Conservation (phyloP, 2,329 filamentous ascomycete genomes). For the Colletotrichum cereale region DNA sequence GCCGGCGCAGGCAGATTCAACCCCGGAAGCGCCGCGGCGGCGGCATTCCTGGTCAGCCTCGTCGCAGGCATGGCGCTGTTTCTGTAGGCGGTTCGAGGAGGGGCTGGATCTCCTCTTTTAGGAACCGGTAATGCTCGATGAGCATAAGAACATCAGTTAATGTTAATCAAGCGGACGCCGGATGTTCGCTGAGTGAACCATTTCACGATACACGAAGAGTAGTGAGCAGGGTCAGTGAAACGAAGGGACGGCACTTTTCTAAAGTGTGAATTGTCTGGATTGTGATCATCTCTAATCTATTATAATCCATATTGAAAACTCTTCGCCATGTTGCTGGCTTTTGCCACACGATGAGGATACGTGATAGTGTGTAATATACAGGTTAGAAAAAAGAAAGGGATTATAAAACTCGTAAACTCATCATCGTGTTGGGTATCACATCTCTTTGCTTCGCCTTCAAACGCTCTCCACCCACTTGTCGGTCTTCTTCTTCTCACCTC, state of each 20-base stretch:
- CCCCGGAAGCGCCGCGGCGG: background rate
- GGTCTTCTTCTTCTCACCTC: constrained; percentile 16
- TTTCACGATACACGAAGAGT: background rate
- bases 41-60: constrained; percentile 9
- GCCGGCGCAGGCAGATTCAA: constrained; percentile 5
- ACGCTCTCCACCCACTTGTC: constrained; percentile 29
- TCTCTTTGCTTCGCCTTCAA: background rate
- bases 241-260: background rate
- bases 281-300: background rate
- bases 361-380: background rate
- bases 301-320: background rate
- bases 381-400: background rate
- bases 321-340: background rate
- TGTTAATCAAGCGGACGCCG: background rate
- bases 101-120: background rate
- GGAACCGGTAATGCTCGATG: background rate
- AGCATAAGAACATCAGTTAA: background rate
- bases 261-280: background rate
- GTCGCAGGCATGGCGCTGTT: constrained; percentile 27
- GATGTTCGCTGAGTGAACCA: no score
- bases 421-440: background rate
- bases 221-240: background rate
- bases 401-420: constrained; percentile 11
- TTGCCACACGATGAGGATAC: background rate
- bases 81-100: background rate